Percentiles rank a stretch among this genome's conserved stretches.
Evolutionary conservation across 768 basidiomycete species (phyloP).

Genomic region (Mycena epipterygia): DNA sequence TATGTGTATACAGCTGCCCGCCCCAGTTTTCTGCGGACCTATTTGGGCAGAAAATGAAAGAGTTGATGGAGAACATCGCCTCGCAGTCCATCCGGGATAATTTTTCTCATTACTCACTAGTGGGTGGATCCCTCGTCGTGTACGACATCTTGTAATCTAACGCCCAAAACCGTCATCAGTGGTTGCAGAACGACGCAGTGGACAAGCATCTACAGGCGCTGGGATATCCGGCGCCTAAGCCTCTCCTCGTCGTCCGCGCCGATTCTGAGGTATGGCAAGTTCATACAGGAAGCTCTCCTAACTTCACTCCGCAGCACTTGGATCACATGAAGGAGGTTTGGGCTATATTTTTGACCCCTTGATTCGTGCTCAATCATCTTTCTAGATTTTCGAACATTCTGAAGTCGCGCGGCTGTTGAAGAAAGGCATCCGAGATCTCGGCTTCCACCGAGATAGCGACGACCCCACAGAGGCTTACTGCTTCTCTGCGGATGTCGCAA

Average conservation of each 20-base stretch:
- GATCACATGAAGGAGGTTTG: conserved; percentile 25
- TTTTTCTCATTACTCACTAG: conserved; percentile 22
- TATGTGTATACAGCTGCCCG: conserved; percentile 16
- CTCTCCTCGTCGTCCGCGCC: conserved; percentile 28
- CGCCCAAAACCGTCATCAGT: not conserved
- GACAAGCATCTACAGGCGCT: conserved; percentile 25
- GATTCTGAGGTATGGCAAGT: conserved; percentile 15
- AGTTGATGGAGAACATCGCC: conserved; percentile 18
- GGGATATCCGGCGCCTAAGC: conserved; percentile 21
- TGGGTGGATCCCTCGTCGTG: conserved; percentile 1
- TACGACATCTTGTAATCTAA: conserved; percentile 7
- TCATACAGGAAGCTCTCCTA: not conserved
- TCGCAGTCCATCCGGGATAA: conserved; percentile 12
- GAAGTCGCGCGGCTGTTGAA: conserved; percentile 10
- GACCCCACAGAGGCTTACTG: not conserved
- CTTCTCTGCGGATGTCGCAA: conserved; percentile 26
- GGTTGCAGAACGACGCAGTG: conserved; percentile 25
- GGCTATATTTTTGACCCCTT: conserved; percentile 1
- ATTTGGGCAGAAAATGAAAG: conserved; percentile 23
- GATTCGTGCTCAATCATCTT: conserved; percentile 1
- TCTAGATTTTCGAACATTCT: conserved; percentile 26
- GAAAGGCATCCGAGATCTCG: conserved; percentile 9
- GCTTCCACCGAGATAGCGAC: conserved; percentile 22
- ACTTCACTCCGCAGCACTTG: conserved; percentile 20
- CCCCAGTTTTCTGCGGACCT: conserved; percentile 12